Base-by-base conservation (phyloP, 2,329 filamentous ascomycete genomes). In the Polytolypa hystricis region DNA sequence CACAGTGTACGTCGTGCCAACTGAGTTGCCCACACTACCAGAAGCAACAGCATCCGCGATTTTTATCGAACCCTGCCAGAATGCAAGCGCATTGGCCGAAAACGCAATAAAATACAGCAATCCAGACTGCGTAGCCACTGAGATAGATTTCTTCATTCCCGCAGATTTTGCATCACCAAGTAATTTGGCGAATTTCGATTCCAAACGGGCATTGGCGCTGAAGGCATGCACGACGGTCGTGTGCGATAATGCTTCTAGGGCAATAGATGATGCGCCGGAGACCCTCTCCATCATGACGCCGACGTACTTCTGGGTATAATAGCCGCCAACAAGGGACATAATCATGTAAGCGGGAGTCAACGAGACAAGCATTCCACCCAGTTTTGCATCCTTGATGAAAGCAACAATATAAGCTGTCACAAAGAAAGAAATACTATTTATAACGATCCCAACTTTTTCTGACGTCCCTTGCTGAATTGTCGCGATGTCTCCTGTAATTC, bases 61-160 rank as follows among this genome's bases (percentile, higher is more conserved):
- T 41, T 67, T 69, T 21, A 59, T 63, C 40, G 72, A 75, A 28
- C 76, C 77, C 50, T 78, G 70, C 73, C 74, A 80, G 49, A 77
- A 80, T 0, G 75, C 73, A 8, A 81, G 60, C 0, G 72, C 73
- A 51, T 79, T 79, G 4, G 73, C 73, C 2, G 73, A 67, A 45
- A 76, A 80, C 6, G 75, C 72, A 44, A 80, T 69, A 45, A 80
- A 79, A 52, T 76, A 80, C 5, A 79, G 57, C 14, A 69, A 50
- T 4, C 74, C 74, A 8, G 71, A 64, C 49, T 78, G 73, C 0
- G 70, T 47, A 2, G 69, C 77, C 12, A 68, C 62, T 1, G 66
- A 60, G 2, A 67, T 52, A 0, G 71, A 67, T 50, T 78, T 80
- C 41, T 70, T 70, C 37, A 72, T 67, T 5, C 67, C 74, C 11